These are phyloP conservation scores for Erysiphe pisi DNA, from an alignment of 2,329 filamentous ascomycete species.

Conservation along the genomic window DNA sequence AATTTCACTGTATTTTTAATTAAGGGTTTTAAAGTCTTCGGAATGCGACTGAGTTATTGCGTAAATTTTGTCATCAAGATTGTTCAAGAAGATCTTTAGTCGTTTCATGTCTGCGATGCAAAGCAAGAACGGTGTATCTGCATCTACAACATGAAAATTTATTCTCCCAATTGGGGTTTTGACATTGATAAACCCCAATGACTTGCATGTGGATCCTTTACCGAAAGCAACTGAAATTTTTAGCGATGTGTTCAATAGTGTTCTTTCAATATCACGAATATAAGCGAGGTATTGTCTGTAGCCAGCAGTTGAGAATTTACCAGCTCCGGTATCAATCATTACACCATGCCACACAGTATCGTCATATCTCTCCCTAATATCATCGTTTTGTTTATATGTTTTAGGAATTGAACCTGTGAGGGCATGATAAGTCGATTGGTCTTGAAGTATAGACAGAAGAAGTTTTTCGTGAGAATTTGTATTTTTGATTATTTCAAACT, in stretches of 20 bases:
- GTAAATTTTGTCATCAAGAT: background rate
- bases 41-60: background rate
- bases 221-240: slow-evolving; percentile 3
- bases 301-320: slow-evolving; percentile 14
- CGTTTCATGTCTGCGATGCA: slow-evolving; percentile 10
- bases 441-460: background rate
- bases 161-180: background rate
- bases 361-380: background rate
- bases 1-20: slow-evolving; percentile 8
- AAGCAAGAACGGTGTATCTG: slow-evolving; percentile 22
- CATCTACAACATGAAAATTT: background rate
- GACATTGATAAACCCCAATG: background rate
- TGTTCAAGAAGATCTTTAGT: slow-evolving; percentile 23
- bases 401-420: background rate
- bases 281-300: slow-evolving; percentile 2
- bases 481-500: background rate
- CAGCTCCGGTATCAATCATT: slow-evolving; percentile 17
- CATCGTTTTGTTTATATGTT: background rate
- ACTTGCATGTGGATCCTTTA: background rate
- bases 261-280: background rate
- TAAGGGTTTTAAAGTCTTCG: background rate
- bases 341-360: background rate
- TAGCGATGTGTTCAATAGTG: background rate
- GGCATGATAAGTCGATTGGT: background rate
- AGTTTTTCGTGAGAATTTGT: background rate